Conservation (phyloP, 106 monocot species). For the Narthecium ossifragum region DNA sequence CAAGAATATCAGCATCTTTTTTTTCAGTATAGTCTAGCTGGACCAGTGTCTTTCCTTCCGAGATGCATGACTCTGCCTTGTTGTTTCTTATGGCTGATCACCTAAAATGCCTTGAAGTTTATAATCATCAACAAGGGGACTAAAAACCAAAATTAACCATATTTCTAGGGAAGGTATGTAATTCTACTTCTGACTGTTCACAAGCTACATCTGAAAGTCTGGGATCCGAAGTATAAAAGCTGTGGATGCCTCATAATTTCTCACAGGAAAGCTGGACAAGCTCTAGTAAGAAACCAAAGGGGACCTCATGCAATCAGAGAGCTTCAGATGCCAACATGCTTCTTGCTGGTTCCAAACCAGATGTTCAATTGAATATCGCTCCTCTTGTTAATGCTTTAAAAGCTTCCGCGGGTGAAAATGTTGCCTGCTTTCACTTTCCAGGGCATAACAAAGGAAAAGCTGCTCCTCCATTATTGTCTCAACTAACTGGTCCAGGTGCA, state of each 20-base stretch:
- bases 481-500: conserved; percentile 26
- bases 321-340: not conserved
- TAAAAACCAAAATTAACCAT: no score
- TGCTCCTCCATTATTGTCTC: conserved; percentile 40
- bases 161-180: no score
- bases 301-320: conserved; percentile 5
- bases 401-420: conserved; percentile 42
- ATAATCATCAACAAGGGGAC: no score
- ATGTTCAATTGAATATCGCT: conserved; percentile 9
- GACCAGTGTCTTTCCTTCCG: no score
- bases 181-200: no score
- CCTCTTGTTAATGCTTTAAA: conserved; percentile 61
- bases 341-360: conserved; percentile 3
- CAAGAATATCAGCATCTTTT: no score
- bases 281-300: conserved; percentile 4
- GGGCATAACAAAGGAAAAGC: conserved; percentile 82
- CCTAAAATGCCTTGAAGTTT: no score
- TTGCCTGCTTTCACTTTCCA: conserved; percentile 82
- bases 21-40: no score
- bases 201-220: no score
- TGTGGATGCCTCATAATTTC: conserved; percentile 7
- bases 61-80: no score
- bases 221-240: not conserved
- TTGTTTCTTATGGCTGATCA: no score
- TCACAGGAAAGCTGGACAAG: conserved; percentile 13